Percentiles rank a stretch among this genome's conserved stretches.
phyloP scores from a whole-genome alignment of 176 grass and related monocot species.

The Ensete ventricosum region DNA sequence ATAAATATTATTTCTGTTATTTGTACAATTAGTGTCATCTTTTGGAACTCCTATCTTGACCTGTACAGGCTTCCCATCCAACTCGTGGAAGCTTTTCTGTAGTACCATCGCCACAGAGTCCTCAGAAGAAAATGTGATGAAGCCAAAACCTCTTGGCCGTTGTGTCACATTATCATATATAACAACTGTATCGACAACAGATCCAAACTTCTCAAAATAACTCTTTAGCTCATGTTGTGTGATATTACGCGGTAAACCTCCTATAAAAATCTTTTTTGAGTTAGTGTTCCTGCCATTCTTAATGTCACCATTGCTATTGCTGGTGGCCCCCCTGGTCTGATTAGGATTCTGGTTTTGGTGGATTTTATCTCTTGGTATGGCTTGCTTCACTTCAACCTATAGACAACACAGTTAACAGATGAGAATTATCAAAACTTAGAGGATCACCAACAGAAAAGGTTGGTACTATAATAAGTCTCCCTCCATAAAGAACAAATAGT shows the following conservation, averaged over 20 bases:
- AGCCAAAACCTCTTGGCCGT: conserved; percentile 48
- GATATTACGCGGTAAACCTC: conserved; percentile 34
- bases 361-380: conserved; percentile 3
- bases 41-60: conserved; percentile 36
- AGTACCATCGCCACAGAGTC: conserved; percentile 33
- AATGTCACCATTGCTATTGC: neutral
- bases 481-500: neutral
- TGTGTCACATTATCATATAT: conserved; percentile 29
- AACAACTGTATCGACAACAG: conserved; percentile 32
- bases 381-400: conserved; percentile 28
- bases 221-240: conserved; percentile 25
- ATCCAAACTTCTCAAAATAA: conserved; percentile 65
- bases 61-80: conserved; percentile 42
- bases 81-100: conserved; percentile 31
- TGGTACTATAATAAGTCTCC: neutral
- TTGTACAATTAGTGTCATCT: conserved; percentile 19
- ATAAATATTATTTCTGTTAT: conserved; percentile 2
- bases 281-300: conserved; percentile 8
- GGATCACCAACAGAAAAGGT: neutral
- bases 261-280: conserved; percentile 57
- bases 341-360: conserved; percentile 12
- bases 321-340: conserved; percentile 20
- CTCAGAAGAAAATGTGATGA: conserved; percentile 43
- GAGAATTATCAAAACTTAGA: neutral
- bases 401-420: neutral